Evolutionary conservation across 768 basidiomycete genomes (phyloP).

Genomic region (Psilocybe sp.): DNA sequence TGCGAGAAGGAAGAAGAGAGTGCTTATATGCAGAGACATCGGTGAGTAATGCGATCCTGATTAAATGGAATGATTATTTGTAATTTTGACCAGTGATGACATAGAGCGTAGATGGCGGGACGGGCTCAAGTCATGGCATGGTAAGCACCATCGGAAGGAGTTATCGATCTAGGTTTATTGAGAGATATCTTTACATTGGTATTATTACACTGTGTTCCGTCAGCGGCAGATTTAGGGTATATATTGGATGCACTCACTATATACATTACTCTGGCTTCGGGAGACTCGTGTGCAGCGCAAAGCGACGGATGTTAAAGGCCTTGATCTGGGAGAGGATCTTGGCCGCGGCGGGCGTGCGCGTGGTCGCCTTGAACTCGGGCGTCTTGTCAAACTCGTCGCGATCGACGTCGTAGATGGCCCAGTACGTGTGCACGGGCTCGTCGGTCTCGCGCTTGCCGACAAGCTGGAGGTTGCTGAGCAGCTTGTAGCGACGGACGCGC

Average conservation of each 20-base stretch:
- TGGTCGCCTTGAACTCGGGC: conserved; percentile 20
- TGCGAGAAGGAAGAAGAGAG: no score
- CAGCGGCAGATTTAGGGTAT: no score
- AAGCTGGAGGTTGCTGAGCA: conserved; percentile 18
- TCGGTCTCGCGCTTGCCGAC: conserved; percentile 11
- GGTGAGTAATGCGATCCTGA: no score
- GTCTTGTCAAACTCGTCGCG: conserved; percentile 15
- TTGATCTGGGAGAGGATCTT: conserved; percentile 18
- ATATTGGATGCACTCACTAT: not conserved
- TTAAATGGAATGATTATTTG: no score
- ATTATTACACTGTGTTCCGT: no score
- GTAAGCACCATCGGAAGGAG: not conserved
- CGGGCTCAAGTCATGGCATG: no score
- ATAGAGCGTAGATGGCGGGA: not conserved
- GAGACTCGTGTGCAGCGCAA: conserved; percentile 23
- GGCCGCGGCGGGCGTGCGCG: conserved; percentile 22
- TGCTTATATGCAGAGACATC: no score
- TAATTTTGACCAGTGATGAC: no score
- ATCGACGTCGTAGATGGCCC: conserved; percentile 31
- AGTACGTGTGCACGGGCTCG: conserved; percentile 23
- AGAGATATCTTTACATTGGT: no score
- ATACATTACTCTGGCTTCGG: conserved; percentile 4
- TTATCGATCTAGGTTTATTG: no score
- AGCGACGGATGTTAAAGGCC: conserved; percentile 18
- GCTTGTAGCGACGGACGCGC: conserved; percentile 26